phyloP scores from a whole-genome alignment of 441 rosid genomes.

The Arabidopsis lyrata region DNA sequence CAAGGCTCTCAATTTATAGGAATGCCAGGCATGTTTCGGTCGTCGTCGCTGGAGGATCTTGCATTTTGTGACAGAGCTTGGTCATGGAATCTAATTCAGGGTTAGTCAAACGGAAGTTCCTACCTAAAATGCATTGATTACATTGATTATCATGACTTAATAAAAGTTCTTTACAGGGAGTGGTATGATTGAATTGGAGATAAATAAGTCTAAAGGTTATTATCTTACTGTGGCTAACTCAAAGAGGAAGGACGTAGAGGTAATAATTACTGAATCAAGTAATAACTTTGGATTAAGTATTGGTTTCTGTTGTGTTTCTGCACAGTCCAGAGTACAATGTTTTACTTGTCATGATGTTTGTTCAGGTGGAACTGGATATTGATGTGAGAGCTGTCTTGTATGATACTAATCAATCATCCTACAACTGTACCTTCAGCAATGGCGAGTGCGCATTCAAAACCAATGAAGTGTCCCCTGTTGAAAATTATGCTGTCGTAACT shows the following conservation, averaged over 20 bases:
- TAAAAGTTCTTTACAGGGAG: slow-evolving; percentile 53
- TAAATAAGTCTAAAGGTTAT: slow-evolving; percentile 64
- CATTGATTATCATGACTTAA: slow-evolving; percentile 23
- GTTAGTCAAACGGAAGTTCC: slow-evolving; percentile 52
- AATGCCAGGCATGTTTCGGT: slow-evolving; percentile 54
- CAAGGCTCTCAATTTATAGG: slow-evolving; percentile 54
- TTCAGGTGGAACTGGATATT: slow-evolving; percentile 71
- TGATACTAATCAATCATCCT: slow-evolving; percentile 70
- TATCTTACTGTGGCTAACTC: slow-evolving; percentile 73
- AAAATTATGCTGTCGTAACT: slow-evolving; percentile 64
- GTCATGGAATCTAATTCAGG: slow-evolving; percentile 74
- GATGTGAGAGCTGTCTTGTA: slow-evolving; percentile 61
- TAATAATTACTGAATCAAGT: slow-evolving; percentile 42
- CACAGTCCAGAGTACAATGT: not conserved
- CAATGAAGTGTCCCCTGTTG: slow-evolving; percentile 56
- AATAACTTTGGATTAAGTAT: slow-evolving; percentile 18
- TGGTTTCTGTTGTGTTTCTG: slow-evolving; percentile 10
- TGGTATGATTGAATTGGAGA: slow-evolving; percentile 60
- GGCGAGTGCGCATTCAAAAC: slow-evolving; percentile 52
- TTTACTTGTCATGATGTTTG: slow-evolving; percentile 14
- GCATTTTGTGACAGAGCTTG: slow-evolving; percentile 58
- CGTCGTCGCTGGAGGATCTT: slow-evolving; percentile 62
- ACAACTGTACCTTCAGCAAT: slow-evolving; percentile 66
- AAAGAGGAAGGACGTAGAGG: slow-evolving; percentile 70
- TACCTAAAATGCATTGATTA: slow-evolving; percentile 20